Evolutionary conservation across 2,329 filamentous ascomycete genomes (phyloP).

Genomic region (Diaporthe ilicicola): DNA sequence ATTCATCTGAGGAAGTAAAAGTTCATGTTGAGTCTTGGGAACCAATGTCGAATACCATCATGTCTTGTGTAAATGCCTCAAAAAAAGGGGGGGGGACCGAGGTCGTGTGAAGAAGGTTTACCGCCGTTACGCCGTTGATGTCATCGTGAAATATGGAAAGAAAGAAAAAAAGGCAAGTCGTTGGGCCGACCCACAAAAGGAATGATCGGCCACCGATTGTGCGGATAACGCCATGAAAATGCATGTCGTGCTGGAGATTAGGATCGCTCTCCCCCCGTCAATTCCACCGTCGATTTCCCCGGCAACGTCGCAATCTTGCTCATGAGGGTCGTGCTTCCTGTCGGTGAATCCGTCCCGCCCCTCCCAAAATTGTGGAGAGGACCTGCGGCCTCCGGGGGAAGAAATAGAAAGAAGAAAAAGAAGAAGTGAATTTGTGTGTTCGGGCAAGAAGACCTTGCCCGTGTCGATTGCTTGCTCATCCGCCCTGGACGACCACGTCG

Average conservation of each 20-base stretch:
- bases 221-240: conserved; percentile 25
- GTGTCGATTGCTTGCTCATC: conserved; percentile 9
- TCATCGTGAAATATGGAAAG: conserved; percentile 16
- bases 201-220: conserved; percentile 2
- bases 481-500: conserved; percentile 32
- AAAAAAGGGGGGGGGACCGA: neutral
- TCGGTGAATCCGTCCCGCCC: conserved; percentile 10
- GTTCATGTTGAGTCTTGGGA: neutral
- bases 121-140: conserved; percentile 20
- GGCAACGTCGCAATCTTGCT: conserved; percentile 17
- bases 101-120: neutral
- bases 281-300: conserved; percentile 21
- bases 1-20: neutral
- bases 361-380: neutral
- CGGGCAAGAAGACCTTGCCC: neutral
- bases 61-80: neutral
- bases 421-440: neutral
- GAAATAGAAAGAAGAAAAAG: no score
- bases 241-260: conserved; percentile 16
- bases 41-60: neutral
- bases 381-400: neutral
- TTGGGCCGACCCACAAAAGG: conserved; percentile 20
- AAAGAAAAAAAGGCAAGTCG: neutral
- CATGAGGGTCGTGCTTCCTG: neutral
- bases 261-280: conserved; percentile 20